Evolutionary conservation across 177 flowering plant species (phyloP), one percentile per base, ranked within the genome.

Genomic region (Vitis hybrid): DNA sequence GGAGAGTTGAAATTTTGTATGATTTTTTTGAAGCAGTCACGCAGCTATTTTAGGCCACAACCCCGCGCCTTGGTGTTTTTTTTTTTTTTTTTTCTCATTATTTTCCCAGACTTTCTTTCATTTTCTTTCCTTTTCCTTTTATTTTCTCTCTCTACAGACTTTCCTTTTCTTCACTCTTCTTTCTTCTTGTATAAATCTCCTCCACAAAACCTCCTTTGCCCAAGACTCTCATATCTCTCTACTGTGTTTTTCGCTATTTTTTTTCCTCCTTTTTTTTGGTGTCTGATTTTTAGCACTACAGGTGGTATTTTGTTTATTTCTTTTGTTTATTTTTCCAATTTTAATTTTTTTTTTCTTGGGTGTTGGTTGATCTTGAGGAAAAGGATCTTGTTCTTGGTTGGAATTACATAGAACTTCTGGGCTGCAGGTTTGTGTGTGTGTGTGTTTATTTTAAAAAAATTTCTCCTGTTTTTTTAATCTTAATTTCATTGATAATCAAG

Each of bases 371-470:
- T 0, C 11, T 64, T 64, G 56, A 14, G 64, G 18, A 24, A 10
- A 40, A 4, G 24, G 60, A 24, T 71, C 48, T 48, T 19, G 2
- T 54, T 12, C 52, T n/a, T 49, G 14, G 51, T 65, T 32, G 11
- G 40, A 65, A 13, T 27, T 11, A 15, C 51, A 15, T 48, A 46
- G 51, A n/a, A 51, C 14, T 49, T 56, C 51, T 51, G 65, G 55
- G 70, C 18, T 60, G 69, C 21, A 24, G 60, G 59, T 62, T 61
- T 65, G n/a, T 56, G 56, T 63, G 46, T 67, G 30, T 13, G 35
- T 62, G 58, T 55, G 54, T 35, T 19, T 32, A 40, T 56, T 56
- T 67, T 67, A n/a, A 3, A 15, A 2, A 4, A 11, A 0, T 32
- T 15, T 19, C 12, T 51, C 12, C 7, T 7, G 10, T 4, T 64